Evolutionary conservation across 352 stramenopile species (phyloP).

Genomic region (Lagenidium giganteum): DNA sequence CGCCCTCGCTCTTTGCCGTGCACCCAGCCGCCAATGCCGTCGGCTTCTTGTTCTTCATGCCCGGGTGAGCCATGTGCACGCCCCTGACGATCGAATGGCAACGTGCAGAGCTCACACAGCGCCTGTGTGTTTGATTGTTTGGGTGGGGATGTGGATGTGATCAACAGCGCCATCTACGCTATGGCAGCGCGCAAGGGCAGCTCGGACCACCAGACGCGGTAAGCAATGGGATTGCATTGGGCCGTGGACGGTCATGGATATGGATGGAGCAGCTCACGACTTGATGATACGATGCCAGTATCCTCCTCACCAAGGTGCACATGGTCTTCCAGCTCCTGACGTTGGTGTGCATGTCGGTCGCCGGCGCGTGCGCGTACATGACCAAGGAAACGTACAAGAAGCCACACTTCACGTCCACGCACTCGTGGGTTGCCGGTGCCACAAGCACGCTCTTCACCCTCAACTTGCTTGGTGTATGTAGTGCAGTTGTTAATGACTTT

Average conservation of each 20-base stretch:
- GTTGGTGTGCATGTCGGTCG: constrained; percentile 34
- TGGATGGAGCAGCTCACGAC: constrained; percentile 4
- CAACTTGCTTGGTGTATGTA: constrained; percentile 50
- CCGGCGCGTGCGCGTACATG: constrained; percentile 38
- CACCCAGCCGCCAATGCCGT: constrained; percentile 60
- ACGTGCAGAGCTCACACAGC: background rate
- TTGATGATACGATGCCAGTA: background rate
- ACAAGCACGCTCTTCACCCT: constrained; percentile 40
- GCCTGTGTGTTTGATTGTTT: background rate
- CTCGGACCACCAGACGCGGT: constrained; percentile 41
- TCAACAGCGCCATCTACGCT: constrained; percentile 46
- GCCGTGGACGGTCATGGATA: constrained; percentile 5
- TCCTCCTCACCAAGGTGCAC: constrained; percentile 33
- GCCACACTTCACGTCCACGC: constrained; percentile 61
- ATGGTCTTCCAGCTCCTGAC: constrained; percentile 40
- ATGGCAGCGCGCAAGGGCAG: constrained; percentile 54
- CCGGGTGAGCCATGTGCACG: constrained; percentile 16
- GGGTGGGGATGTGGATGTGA: too few species aligned
- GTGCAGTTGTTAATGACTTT: background rate
- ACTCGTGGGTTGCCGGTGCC: constrained; percentile 57
- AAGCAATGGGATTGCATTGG: background rate
- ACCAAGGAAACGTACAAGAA: constrained; percentile 58
- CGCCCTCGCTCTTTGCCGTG: constrained; percentile 45
- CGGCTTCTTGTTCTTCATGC: constrained; percentile 56
- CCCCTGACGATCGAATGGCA: background rate